phyloP scores from a whole-genome alignment of 306 rosid genomes.

The Spatholobus suberectus region DNA sequence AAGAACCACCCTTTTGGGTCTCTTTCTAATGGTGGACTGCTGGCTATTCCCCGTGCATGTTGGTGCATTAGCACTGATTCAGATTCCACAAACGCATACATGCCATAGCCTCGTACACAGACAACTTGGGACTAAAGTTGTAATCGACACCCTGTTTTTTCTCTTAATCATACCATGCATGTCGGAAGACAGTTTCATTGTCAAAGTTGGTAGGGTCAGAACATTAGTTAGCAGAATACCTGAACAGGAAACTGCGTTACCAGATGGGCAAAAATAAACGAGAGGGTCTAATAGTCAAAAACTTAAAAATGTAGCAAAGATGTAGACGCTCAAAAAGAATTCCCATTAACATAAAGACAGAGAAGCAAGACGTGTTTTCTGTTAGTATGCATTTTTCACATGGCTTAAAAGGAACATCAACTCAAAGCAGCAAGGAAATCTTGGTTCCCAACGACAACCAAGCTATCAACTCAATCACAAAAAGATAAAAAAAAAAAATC shows the following conservation, averaged over 20 bases:
- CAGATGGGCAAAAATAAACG: slow-evolving; percentile 9
- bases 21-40: slow-evolving; percentile 24
- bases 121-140: slow-evolving; percentile 36
- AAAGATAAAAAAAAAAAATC: too few relatives aligned
- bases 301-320: slow-evolving; percentile 27
- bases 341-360: slow-evolving; percentile 12
- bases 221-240: slow-evolving; percentile 24
- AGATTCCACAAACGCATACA: slow-evolving; percentile 34
- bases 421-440: not conserved
- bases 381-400: slow-evolving; percentile 48
- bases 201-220: slow-evolving; percentile 43
- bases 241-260: slow-evolving; percentile 13
- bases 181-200: slow-evolving; percentile 33
- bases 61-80: slow-evolving; percentile 21
- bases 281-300: slow-evolving; percentile 27
- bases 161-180: slow-evolving; percentile 41
- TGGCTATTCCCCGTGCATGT: slow-evolving; percentile 15
- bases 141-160: slow-evolving; percentile 9
- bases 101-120: slow-evolving; percentile 21
- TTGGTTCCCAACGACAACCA: not conserved
- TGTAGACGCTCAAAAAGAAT: slow-evolving; percentile 6
- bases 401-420: slow-evolving; percentile 30
- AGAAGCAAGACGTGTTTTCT: not conserved
- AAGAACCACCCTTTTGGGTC: slow-evolving; percentile 18
- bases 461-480: slow-evolving; percentile 12